phyloP scores from a whole-genome alignment of 2,329 filamentous ascomycete species.

The Aspergillus alliaceus region DNA sequence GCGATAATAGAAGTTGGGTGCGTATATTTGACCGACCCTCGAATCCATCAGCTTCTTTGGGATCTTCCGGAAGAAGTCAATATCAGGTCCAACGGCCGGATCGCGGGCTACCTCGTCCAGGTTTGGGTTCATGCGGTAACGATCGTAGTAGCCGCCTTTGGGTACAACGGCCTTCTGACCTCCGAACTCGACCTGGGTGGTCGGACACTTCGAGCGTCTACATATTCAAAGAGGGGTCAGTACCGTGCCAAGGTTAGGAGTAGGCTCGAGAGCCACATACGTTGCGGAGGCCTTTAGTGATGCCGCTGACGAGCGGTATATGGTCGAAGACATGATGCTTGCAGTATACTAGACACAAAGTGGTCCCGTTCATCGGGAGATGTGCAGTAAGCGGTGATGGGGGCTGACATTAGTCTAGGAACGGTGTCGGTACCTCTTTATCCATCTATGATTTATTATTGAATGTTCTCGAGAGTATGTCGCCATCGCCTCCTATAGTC shows the following conservation, averaged over 20 bases:
- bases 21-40: not conserved
- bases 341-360: not conserved
- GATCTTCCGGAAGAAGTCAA: not conserved
- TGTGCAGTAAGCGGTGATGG: not conserved
- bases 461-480: not conserved
- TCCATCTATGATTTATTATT: not conserved
- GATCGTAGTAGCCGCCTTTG: not conserved
- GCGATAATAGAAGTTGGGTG: not conserved
- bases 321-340: not conserved
- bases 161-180: not conserved
- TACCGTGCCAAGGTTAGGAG: not conserved
- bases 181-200: not conserved
- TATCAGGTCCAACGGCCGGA: not conserved
- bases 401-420: too few species aligned
- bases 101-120: not conserved
- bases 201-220: not conserved
- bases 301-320: not conserved
- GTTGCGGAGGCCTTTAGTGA: not conserved
- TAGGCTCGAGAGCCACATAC: not conserved
- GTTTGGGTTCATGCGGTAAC: not conserved
- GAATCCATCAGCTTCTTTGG: not conserved
- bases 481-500: not conserved
- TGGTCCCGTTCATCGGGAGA: not conserved
- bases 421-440: too few species aligned
- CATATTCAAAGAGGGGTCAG: not conserved